Percentiles rank a stretch among this genome's conserved stretches.
phyloP scores from a whole-genome alignment of 208 protist genomes.

The Tritrichomonas musculus region DNA sequence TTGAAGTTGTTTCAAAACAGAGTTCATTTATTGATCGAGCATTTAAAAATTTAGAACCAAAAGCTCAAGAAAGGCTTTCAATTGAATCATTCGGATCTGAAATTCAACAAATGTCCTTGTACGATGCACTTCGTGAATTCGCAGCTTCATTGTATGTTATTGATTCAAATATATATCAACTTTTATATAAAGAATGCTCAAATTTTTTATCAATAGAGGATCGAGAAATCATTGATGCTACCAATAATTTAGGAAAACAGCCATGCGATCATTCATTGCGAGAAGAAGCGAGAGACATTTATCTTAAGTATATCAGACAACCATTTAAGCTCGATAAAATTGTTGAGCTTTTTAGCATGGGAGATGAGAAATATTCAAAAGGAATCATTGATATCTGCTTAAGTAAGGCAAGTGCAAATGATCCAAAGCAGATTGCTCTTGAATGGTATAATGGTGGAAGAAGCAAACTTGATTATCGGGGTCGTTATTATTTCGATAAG shows the following conservation, averaged over 20 bases:
- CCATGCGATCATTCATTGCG: too few species aligned
- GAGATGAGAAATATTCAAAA: not conserved
- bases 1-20: not conserved
- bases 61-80: not conserved
- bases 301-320: not conserved
- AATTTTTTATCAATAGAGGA: not conserved
- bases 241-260: not conserved
- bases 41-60: not conserved
- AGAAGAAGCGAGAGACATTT: not conserved
- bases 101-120: not conserved
- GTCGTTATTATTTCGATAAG: not conserved
- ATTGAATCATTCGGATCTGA: not conserved
- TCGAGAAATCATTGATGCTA: not conserved
- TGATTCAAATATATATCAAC: not conserved
- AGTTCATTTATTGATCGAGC: not conserved
- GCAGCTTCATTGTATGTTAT: not conserved
- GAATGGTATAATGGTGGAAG: not conserved
- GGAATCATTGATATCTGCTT: conserved; percentile 7
- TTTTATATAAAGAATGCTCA: not conserved
- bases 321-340: not conserved
- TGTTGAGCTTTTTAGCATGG: not conserved
- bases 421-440: not conserved
- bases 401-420: not conserved
- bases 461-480: not conserved
- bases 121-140: not conserved